Base-by-base conservation (phyloP, 805 yeast genomes). In the Wickerhamiella occidentalis region DNA sequence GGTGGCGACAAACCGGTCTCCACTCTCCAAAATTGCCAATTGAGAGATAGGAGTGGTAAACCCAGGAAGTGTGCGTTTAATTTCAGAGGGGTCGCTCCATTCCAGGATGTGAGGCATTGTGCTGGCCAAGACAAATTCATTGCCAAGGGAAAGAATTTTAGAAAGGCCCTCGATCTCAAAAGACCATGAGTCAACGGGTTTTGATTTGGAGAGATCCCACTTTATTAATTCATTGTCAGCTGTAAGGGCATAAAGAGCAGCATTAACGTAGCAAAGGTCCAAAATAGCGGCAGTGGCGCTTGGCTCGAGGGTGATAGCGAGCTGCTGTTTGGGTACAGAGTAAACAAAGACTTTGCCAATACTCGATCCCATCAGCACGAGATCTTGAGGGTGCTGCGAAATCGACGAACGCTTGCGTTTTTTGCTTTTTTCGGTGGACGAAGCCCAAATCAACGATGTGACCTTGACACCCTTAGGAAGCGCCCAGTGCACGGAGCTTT, bases 11-110 rank as follows among this genome's bases (percentile, higher is more conserved):
- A 86, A 77, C 43, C 74, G 73, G 7, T 65, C 63, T 29, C 63
- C 60, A 13, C 55, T 65, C 19, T 63, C 40, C 5, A 73, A 65
- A 33, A 72, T 50, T 9, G 80, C 64, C 35, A 73, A 48, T 11
- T 77, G 64, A 56, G 70, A 71, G 37, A 85, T 73, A 3, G 86
- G 80, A 17, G 83, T 74, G 26, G 84, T 76, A 61, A 85, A 94
- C 23, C 90, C 94, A 1, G 94, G 86, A 60, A 76, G 78, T 1
- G 79, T 72, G 55, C 68, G 70, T 15, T 73, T 64, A 1, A 77
- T 64, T 15, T 52, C 23, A 21, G 52, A 15, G 13, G 37, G 46
- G 26, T 42, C 46, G 17, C 17, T 19, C 46, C 46, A 42, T 12
- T 42, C 77, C 21, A 79, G 64, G 49, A 83, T 62, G 54, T 73